Evolutionary conservation across 176 grass and related monocot species (phyloP), one percentile per base, ranked within the genome.

Genomic region (Canna indica): DNA sequence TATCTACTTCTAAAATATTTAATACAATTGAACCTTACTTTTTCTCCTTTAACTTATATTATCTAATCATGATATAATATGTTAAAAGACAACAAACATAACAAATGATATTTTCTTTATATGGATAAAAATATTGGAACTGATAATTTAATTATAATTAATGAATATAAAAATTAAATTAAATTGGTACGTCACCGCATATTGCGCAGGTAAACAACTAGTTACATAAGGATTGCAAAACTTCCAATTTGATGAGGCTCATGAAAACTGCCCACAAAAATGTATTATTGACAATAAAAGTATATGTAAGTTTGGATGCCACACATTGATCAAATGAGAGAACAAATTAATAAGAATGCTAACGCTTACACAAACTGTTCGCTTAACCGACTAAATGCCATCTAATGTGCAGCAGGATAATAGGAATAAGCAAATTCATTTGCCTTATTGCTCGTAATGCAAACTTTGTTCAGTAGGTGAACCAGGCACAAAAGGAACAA

Each of bases 401-500:
- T 20, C 48, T 5, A 20, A 22, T 6, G 16, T 20, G 15, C 18
- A 20, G 18, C 47, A 50, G 47, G 47, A 50, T 4, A 4, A 50
- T 15, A 20, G 12, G 47, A 20, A 20, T n/a, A 18, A 7, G 16
- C 20, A 25, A n/a, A n/a, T 20, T n/a, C 20, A 6, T 7, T 54
- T 7, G 18, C 6, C 50, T 25, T 18, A 5, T 54, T 54, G 17
- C 17, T 20, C 50, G 16, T 7, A 77, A 77, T 69, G 83, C 33
- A 71, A 13, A 30, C 79, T 87, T 41, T 71, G 64, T 64, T 97
- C 93, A 63, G 74, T 81, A 0, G 88, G 93, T 1, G 88, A 97
- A 77, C 93, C 93, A 20, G 88, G 88, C 42, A 90, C 88, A 73
- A 90, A 97, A 3, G 88, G 88, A 25, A 83, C 79, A 1, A 97